Evolutionary conservation across 2,329 filamentous ascomycete genomes (phyloP), one percentile per base, ranked within the genome.

Genomic region (Sordariomycetes sp.): DNA sequence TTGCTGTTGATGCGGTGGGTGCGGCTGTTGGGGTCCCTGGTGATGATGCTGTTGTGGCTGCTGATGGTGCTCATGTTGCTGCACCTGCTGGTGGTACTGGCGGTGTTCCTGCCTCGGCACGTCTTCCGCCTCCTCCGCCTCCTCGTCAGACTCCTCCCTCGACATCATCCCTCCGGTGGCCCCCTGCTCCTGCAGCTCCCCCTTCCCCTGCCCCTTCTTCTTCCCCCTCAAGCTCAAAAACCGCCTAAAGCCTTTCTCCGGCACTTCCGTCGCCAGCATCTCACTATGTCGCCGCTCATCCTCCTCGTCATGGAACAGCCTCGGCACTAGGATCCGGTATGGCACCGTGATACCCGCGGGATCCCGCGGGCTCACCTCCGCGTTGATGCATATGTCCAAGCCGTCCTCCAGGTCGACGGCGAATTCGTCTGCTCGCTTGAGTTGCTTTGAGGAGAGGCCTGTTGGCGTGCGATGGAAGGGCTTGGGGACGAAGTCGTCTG

Each of bases 281-380:
- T 60, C 60, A 48, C 61, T 58, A 3, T 61, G 61, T 20, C 62
- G 62, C 6, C 60, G 53, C 24, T 70, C 67, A n/a, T 73, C 70
- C 4, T 73, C 71, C 56, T 72, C 72, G 1, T 80, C 76, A 58
- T 84, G 85, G 70, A 77, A 79, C 55, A 99, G 73, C 56, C 84
- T 82, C 12, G 95, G 94, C 5, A 99, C 85, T 1, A 97, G 78
- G 5, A 99, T 73, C 45, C 90, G 79, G 68, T 99, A 99, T 10
- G 90, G 89, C 55, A 84, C 81, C 0, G 94, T 99, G 61, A 89
- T 90, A 15, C 94, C 95, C 0, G 87, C 80, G 0, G 94, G 92
- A 64, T 99, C 90, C 61, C 82, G 84, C 52, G 88, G 81, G 64
- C 86, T 90, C 60, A 96, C 83, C 71, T 99, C 94, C 61, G 96